phyloP scores from a whole-genome alignment of 1,284 basidiomycete genomes.

The Fomes fomentarius region DNA sequence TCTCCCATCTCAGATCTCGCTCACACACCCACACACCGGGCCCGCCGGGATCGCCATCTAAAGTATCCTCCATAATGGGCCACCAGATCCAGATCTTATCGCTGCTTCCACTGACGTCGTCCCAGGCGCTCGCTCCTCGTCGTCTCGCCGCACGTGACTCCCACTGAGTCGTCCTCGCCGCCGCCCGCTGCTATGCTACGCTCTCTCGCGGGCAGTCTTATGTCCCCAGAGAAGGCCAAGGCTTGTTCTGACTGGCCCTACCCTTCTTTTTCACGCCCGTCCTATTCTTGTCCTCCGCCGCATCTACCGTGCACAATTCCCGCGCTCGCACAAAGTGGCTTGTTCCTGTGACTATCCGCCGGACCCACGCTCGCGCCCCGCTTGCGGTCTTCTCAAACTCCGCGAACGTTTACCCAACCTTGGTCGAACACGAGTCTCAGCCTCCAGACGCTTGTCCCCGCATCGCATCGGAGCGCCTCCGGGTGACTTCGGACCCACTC shows the following conservation, averaged over 20 bases:
- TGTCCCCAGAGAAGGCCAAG: not conserved
- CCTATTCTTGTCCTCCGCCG: not conserved
- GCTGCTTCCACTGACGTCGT: not conserved
- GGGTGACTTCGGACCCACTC: too few relatives aligned
- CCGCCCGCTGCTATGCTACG: not conserved
- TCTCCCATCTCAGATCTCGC: conserved; percentile 21
- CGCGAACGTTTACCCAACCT: too few relatives aligned
- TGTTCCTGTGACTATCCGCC: too few relatives aligned
- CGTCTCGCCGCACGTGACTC: not conserved
- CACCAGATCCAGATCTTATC: conserved; percentile 22
- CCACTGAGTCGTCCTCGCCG: not conserved
- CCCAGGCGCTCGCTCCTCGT: not conserved
- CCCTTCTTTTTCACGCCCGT: not conserved
- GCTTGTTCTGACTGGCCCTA: not conserved
- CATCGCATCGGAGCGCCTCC: too few relatives aligned
- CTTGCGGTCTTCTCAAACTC: too few relatives aligned
- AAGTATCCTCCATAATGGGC: conserved; percentile 13
- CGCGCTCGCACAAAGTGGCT: too few relatives aligned
- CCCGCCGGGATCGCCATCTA: conserved; percentile 28
- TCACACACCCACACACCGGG: conserved; percentile 18
- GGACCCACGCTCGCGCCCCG: too few relatives aligned
- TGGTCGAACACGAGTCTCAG: too few relatives aligned
- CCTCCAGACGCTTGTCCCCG: too few relatives aligned
- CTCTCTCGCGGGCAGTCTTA: too few relatives aligned
- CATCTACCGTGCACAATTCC: too few relatives aligned